Conservation (phyloP, 2,329 filamentous ascomycete species). For the Sphaerulina vaccinii region DNA sequence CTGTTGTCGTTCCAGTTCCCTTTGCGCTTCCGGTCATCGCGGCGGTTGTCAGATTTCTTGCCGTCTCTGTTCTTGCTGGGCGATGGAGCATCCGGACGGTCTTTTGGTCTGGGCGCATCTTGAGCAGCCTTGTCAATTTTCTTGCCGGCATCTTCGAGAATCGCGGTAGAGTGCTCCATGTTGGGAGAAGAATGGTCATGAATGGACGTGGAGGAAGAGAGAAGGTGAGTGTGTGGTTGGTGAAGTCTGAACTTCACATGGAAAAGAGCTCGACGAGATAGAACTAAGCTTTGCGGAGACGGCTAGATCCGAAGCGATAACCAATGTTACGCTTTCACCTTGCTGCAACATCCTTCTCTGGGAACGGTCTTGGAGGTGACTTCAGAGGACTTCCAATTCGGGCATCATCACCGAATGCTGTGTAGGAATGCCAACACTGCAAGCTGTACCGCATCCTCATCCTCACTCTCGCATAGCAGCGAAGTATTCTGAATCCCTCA, state of each 20-base stretch:
- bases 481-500: too few species aligned
- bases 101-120: constrained; percentile 12
- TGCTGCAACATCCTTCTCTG: too few species aligned
- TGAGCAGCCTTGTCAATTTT: constrained; percentile 27
- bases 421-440: too few species aligned
- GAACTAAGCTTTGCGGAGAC: background rate
- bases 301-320: constrained; percentile 2
- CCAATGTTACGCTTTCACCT: too few species aligned
- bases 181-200: constrained; percentile 5
- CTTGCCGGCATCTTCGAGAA: constrained; percentile 33
- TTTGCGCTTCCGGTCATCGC: constrained; percentile 32
- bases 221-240: background rate
- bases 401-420: too few species aligned
- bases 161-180: constrained; percentile 38
- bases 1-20: constrained; percentile 30
- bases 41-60: constrained; percentile 19
- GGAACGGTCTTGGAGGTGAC: too few species aligned
- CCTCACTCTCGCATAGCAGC: too few species aligned
- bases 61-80: constrained; percentile 9
- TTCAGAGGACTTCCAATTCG: too few species aligned
- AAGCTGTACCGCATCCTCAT: too few species aligned
- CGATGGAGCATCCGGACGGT: background rate
- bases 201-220: background rate
- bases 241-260: constrained; percentile 1
- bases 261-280: constrained; percentile 9